Evolutionary conservation across 352 stramenopile species (phyloP).

Genomic region (Peronospora tabacina): DNA sequence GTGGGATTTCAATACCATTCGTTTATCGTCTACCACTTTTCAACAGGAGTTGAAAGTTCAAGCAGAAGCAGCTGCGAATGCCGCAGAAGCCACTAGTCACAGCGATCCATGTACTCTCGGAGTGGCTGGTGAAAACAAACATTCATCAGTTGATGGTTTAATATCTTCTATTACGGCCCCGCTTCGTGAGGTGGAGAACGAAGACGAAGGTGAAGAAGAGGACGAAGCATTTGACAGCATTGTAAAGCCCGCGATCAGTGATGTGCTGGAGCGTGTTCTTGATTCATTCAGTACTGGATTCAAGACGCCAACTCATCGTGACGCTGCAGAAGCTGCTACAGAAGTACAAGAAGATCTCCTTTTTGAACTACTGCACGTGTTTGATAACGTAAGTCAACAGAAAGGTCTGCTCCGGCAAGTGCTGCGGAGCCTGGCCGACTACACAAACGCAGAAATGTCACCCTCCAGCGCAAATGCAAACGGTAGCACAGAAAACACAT

Average conservation of each 20-base stretch:
- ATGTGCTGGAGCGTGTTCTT: slow-evolving; percentile 49
- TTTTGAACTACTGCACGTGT: slow-evolving; percentile 70
- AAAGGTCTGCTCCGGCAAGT: slow-evolving; percentile 57
- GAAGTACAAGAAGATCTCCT: slow-evolving; percentile 61
- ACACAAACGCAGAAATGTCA: slow-evolving; percentile 23
- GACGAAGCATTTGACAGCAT: slow-evolving; percentile 55
- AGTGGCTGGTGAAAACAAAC: slow-evolving; percentile 1
- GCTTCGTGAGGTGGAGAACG: slow-evolving; percentile 21
- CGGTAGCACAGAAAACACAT: slow-evolving; percentile 3
- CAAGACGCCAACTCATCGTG: slow-evolving; percentile 19
- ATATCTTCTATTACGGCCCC: slow-evolving; percentile 2
- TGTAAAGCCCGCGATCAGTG: slow-evolving; percentile 75
- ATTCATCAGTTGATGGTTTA: slow-evolving; percentile 3
- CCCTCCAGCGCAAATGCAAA: slow-evolving; percentile 9
- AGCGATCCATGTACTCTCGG: slow-evolving; percentile 3
- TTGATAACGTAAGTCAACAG: slow-evolving; percentile 66
- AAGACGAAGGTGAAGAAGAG: slow-evolving; percentile 24
- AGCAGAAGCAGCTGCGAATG: slow-evolving; percentile 16
- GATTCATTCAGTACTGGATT: slow-evolving; percentile 17
- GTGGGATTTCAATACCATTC: slow-evolving; percentile 77
- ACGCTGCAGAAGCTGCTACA: slow-evolving; percentile 25
- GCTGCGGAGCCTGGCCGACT: slow-evolving; percentile 45
- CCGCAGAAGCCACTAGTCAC: not conserved
- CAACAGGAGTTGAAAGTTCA: slow-evolving; percentile 29
- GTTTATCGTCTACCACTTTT: slow-evolving; percentile 38